Percentiles rank a stretch among this genome's conserved stretches.
phyloP scores from a whole-genome alignment of 2,329 filamentous ascomycete genomes.

The Pestalotiopsis sp. region DNA sequence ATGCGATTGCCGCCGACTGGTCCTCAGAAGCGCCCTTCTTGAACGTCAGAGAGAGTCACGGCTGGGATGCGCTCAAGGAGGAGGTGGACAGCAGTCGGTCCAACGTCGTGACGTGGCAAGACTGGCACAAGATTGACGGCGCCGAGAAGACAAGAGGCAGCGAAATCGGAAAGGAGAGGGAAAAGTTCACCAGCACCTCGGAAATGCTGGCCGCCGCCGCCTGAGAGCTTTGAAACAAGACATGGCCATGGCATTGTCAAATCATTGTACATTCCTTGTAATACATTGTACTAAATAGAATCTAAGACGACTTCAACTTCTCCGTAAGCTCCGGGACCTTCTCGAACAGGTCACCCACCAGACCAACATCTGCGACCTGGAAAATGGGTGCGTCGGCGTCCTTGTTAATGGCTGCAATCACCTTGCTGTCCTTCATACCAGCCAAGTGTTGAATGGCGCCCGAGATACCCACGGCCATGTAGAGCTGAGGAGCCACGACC shows the following conservation, averaged over 20 bases:
- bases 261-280: constrained; percentile 9
- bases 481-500: constrained; percentile 94
- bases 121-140: constrained; percentile 84
- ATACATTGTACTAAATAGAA: constrained; percentile 14
- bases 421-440: constrained; percentile 99
- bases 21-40: constrained; percentile 43
- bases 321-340: constrained; percentile 95
- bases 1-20: constrained; percentile 84
- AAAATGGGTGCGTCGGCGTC: constrained; percentile 97
- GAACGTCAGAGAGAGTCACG: constrained; percentile 36
- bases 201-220: constrained; percentile 60
- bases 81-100: constrained; percentile 60
- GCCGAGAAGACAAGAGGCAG: constrained; percentile 71
- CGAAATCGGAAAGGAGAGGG: constrained; percentile 73
- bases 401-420: constrained; percentile 99
- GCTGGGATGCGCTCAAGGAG: constrained; percentile 76
- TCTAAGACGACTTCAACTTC: constrained; percentile 72
- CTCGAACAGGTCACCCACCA: constrained; percentile 94
- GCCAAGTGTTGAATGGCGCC: constrained; percentile 98
- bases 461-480: constrained; percentile 93
- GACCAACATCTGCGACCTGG: constrained; percentile 93
- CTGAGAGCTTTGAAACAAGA: constrained; percentile 28
- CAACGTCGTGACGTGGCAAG: constrained; percentile 74
- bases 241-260: neutral
- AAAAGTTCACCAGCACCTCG: constrained; percentile 62